Percentiles rank a stretch among this genome's conserved stretches.
Evolutionary conservation across 192 early-diverging fungal genomes (phyloP).

Genomic region (Piromyces finnis): DNA sequence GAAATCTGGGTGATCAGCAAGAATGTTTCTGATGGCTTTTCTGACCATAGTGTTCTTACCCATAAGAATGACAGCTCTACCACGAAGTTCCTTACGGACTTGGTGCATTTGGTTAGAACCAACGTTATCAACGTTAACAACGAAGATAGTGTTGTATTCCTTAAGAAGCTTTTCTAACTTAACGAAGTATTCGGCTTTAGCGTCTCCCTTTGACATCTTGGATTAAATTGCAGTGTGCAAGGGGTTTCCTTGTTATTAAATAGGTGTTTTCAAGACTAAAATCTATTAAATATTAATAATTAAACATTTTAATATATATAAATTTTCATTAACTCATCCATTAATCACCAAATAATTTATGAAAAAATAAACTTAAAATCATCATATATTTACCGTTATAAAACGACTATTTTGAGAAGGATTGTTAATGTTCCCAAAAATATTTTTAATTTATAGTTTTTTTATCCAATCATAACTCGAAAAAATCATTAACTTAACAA

Average conservation of each 20-base stretch:
- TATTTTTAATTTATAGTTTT: background rate
- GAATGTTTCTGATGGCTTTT: conserved; percentile 32
- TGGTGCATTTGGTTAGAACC: conserved; percentile 99
- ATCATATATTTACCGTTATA: background rate
- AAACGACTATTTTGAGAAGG: background rate
- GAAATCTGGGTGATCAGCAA: conserved; percentile 61
- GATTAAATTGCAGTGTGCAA: background rate
- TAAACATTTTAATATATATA: background rate
- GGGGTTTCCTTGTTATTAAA: background rate
- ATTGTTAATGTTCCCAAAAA: background rate
- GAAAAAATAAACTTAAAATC: too few species aligned
- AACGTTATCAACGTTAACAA: conserved; percentile 99
- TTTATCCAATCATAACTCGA: background rate
- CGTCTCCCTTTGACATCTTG: conserved; percentile 98
- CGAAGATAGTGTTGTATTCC: conserved; percentile 92
- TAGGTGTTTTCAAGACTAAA: background rate
- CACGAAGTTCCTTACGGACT: conserved; percentile 79
- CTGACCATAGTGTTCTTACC: conserved; percentile 99
- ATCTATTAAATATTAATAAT: background rate
- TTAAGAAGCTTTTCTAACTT: conserved; percentile 80
- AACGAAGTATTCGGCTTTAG: conserved; percentile 91
- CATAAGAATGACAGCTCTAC: conserved; percentile 86
- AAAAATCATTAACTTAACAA: background rate
- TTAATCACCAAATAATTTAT: background rate
- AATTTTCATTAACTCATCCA: background rate